These are phyloP conservation scores for Fonsecaea pugnacius DNA, from an alignment of 2,329 filamentous ascomycete genomes.

Conservation along the genomic window DNA sequence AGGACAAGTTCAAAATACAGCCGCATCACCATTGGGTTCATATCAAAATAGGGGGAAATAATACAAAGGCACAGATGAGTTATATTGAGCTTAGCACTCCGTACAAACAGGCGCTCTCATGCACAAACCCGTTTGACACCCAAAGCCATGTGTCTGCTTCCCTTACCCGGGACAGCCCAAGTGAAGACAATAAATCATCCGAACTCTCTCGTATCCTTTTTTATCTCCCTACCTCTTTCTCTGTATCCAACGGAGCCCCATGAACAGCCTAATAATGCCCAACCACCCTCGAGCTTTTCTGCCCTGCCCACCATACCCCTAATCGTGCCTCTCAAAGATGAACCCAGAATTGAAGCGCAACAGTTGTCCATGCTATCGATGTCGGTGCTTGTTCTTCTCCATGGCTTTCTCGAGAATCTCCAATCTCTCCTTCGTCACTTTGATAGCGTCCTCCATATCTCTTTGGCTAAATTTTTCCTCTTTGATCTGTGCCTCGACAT, in stretches of 20 bases:
- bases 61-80: background rate
- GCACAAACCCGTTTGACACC: background rate
- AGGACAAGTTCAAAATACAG: too few species aligned
- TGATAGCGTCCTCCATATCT: slow-evolving; percentile 79
- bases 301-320: background rate
- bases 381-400: slow-evolving; percentile 47
- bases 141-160: background rate
- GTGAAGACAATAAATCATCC: background rate
- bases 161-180: background rate
- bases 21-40: too few species aligned
- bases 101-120: background rate
- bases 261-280: background rate
- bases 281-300: background rate
- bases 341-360: background rate
- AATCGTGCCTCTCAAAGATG: background rate
- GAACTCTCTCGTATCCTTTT: background rate
- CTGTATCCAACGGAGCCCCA: background rate
- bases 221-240: background rate
- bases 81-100: background rate
- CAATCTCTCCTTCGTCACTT: slow-evolving; percentile 83
- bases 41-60: background rate
- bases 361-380: background rate
- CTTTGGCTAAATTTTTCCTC: slow-evolving; percentile 72
- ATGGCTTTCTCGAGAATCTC: slow-evolving; percentile 75
- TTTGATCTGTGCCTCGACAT: slow-evolving; percentile 61